Conservation (phyloP, 176 grass and related monocot species). For the bread wheat (Triticum aestivum) region IWGSC_CS_RefSeq_v2.1 NC_057799.1:203320184-203320683, state of each 20-base stretch:
- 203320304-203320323: conserved; percentile 45
- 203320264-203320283: conserved; percentile 79
- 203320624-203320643: conserved; percentile 48
- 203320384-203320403: conserved; percentile 45
- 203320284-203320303: conserved; percentile 80
- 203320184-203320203: conserved; percentile 33
- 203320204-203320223: conserved; percentile 2
- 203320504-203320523: conserved; percentile 34
- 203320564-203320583: conserved; percentile 35
- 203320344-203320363: conserved; percentile 42
- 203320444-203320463: conserved; percentile 40
- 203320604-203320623: conserved; percentile 42
- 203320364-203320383: conserved; percentile 34
- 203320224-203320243: conserved; percentile 21
- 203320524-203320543: conserved; percentile 37
- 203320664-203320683: neutral
- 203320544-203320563: conserved; percentile 44
- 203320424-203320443: conserved; percentile 55
- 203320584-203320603: conserved; percentile 42
- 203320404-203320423: conserved; percentile 85
- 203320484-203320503: conserved; percentile 56
- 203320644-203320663: conserved; percentile 19
- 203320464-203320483: conserved; percentile 47
- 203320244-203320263: conserved; percentile 59
- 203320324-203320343: conserved; percentile 40